Percentiles rank a stretch among this genome's conserved stretches.
phyloP scores from a whole-genome alignment of 2,329 filamentous ascomycete species.

The Claviceps monticola region DNA sequence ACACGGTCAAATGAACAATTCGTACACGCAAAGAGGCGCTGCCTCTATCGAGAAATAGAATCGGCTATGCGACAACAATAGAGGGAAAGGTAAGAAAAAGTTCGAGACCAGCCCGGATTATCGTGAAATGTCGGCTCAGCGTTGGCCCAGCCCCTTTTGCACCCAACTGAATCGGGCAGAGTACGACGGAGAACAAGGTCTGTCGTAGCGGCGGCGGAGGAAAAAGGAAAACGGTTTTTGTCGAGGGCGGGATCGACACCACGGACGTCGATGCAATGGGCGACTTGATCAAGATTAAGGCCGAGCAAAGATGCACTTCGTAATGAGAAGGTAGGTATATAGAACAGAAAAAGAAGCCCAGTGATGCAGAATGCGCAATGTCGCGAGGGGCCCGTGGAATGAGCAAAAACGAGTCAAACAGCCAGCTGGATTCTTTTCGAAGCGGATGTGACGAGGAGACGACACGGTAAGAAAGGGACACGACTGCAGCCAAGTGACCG shows the following conservation, averaged over 20 bases:
- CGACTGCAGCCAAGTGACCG: slow-evolving; percentile 3
- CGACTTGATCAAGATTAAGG: slow-evolving; percentile 1
- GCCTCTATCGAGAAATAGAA: slow-evolving; percentile 12
- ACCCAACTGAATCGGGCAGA: slow-evolving; percentile 29
- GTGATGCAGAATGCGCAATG: slow-evolving; percentile 12
- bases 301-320: background rate
- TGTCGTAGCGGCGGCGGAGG: slow-evolving; percentile 25
- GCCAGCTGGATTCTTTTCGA: slow-evolving; percentile 9
- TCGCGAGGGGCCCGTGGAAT: slow-evolving; percentile 5
- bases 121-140: slow-evolving; percentile 15
- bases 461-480: slow-evolving; percentile 2
- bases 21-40: slow-evolving; percentile 17
- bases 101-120: slow-evolving; percentile 36
- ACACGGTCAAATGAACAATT: background rate
- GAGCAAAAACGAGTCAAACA: slow-evolving; percentile 8
- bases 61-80: slow-evolving; percentile 11
- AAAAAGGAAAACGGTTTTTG: slow-evolving; percentile 12
- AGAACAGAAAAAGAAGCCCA: slow-evolving; percentile 10
- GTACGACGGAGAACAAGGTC: slow-evolving; percentile 10
- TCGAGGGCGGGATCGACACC: slow-evolving; percentile 14
- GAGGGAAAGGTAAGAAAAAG: slow-evolving; percentile 10
- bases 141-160: slow-evolving; percentile 27
- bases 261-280: background rate
- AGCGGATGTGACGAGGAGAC: slow-evolving; percentile 5
- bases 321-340: background rate